Evolutionary conservation across 202 grass and related monocot species (phyloP).

Genomic region (Saccharum hybrid): DNA sequence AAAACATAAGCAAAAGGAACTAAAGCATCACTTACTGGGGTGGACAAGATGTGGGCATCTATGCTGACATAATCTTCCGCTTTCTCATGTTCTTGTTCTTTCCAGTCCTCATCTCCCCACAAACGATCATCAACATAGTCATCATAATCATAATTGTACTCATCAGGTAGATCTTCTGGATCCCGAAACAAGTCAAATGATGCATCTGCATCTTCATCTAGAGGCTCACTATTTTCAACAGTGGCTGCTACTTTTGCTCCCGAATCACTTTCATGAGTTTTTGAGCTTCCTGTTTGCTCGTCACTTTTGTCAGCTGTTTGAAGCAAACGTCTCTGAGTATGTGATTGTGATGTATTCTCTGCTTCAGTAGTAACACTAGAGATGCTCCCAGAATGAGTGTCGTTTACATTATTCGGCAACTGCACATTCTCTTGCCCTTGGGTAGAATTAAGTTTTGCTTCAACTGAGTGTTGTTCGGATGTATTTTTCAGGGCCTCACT

Average conservation of each 20-base stretch:
- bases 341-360: slow-evolving; percentile 57
- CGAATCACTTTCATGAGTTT: slow-evolving; percentile 46
- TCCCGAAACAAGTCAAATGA: slow-evolving; percentile 93
- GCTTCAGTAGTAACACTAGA: slow-evolving; percentile 38
- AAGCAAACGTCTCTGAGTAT: slow-evolving; percentile 77
- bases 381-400: slow-evolving; percentile 37
- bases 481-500: slow-evolving; percentile 41
- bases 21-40: too few species aligned
- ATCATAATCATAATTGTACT: slow-evolving; percentile 97
- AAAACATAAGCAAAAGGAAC: too few species aligned
- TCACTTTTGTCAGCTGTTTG: slow-evolving; percentile 58
- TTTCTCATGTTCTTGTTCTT: slow-evolving; percentile 74
- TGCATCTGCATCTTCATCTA: slow-evolving; percentile 81
- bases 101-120: slow-evolving; percentile 99
- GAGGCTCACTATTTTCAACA: slow-evolving; percentile 68
- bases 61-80: slow-evolving; percentile 80
- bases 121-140: slow-evolving; percentile 81
- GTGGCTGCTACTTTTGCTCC: slow-evolving; percentile 41
- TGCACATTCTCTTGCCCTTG: slow-evolving; percentile 44
- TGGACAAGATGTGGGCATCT: slow-evolving; percentile 83
- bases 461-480: slow-evolving; percentile 43
- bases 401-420: slow-evolving; percentile 42
- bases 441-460: slow-evolving; percentile 51
- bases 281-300: slow-evolving; percentile 51
- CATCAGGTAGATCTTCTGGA: slow-evolving; percentile 78